phyloP scores from a whole-genome alignment of 164 flowering plant genomes.

The Pachysandra terminalis region DNA sequence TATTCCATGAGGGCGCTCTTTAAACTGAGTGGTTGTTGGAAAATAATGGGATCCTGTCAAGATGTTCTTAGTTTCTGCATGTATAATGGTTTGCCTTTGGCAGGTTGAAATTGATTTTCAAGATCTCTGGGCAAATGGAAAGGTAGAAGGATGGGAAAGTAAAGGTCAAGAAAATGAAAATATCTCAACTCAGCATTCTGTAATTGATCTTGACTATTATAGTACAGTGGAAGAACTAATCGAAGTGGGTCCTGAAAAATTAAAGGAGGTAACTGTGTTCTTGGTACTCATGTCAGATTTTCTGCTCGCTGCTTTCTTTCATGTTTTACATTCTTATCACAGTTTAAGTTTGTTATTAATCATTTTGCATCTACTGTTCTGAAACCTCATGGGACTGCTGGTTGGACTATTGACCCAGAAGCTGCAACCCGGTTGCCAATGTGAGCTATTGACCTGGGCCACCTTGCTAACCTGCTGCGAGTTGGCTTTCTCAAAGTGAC shows the following conservation, averaged over 20 bases:
- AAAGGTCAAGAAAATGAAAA: slow-evolving; percentile 64
- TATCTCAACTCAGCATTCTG: slow-evolving; percentile 29
- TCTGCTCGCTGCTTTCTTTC: neutral
- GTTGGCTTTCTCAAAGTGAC: too few species aligned
- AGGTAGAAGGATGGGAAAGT: slow-evolving; percentile 72
- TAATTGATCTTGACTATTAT: slow-evolving; percentile 83
- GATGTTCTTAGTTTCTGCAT: neutral
- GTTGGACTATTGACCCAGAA: too few species aligned
- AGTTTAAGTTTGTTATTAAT: too few species aligned
- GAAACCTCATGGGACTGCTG: too few species aligned
- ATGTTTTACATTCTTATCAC: too few species aligned
- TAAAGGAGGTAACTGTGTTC: slow-evolving; percentile 72
- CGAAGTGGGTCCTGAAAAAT: slow-evolving; percentile 77
- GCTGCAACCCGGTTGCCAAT: too few species aligned
- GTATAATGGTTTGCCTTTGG: slow-evolving; percentile 9
- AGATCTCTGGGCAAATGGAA: slow-evolving; percentile 65
- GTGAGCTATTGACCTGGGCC: too few species aligned
- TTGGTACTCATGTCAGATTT: neutral
- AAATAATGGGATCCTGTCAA: neutral
- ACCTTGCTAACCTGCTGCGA: too few species aligned
- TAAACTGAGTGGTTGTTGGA: neutral
- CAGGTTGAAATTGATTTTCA: slow-evolving; percentile 87
- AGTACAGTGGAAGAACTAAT: slow-evolving; percentile 74
- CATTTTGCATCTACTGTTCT: too few species aligned
- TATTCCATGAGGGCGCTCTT: neutral